These are phyloP conservation scores for Eleusine indica DNA, from an alignment of 176 grass and related monocot species.

Conservation along the genomic window DNA sequence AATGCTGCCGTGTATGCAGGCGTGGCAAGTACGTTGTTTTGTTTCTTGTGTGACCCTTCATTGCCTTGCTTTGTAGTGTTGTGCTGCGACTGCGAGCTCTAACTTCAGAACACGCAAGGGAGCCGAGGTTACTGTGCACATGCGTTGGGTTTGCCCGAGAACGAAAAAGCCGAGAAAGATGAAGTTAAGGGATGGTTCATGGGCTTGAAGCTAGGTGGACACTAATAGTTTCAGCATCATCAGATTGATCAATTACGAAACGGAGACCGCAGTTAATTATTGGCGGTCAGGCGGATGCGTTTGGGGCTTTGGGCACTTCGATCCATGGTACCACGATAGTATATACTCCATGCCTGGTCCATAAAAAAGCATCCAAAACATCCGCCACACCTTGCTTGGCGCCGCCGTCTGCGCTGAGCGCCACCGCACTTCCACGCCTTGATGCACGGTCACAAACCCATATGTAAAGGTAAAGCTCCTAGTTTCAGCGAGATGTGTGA, in stretches of 20 bases:
- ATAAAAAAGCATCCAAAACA: constrained; percentile 32
- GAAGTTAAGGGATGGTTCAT: not conserved
- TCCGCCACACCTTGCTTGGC: constrained; percentile 35
- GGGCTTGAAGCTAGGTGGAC: not conserved
- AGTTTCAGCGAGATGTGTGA: not conserved
- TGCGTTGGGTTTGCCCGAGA: not conserved
- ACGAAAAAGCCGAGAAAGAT: not conserved
- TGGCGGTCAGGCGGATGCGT: not conserved
- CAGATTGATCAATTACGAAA: not conserved
- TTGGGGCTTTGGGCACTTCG: constrained; percentile 2
- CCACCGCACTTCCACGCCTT: not conserved
- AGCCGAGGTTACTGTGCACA: constrained; percentile 4
- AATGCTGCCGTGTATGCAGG: not conserved
- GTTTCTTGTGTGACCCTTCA: constrained; percentile 16
- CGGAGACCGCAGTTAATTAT: not conserved
- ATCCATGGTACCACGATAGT: not conserved
- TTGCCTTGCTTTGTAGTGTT: constrained; percentile 1
- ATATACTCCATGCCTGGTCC: not conserved
- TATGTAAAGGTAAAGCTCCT: not conserved
- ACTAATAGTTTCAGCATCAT: not conserved
- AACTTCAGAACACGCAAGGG: not conserved
- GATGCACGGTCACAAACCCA: not conserved
- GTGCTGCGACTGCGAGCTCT: not conserved
- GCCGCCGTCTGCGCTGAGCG: constrained; percentile 37
- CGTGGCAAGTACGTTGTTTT: not conserved